These are phyloP conservation scores for Rossbeevera mucosa DNA, from an alignment of 768 basidiomycete genomes.

Conservation along the genomic window DNA sequence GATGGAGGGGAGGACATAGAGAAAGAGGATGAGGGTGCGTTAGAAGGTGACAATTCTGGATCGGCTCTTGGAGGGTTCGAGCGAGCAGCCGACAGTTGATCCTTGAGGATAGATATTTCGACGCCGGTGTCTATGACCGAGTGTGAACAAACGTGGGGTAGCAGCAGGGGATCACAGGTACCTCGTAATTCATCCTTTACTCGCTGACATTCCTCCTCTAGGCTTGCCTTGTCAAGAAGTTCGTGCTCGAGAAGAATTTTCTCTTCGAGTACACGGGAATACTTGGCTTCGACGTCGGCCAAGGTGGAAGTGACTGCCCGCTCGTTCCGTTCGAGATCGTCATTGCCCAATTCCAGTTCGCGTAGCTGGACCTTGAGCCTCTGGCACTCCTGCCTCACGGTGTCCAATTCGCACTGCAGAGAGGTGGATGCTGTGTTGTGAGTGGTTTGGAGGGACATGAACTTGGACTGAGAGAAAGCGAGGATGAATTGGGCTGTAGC, in stretches of 20 bases:
- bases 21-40: slow-evolving; percentile 32
- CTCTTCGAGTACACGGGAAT: slow-evolving; percentile 89
- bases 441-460: slow-evolving; percentile 81
- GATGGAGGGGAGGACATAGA: slow-evolving; percentile 28
- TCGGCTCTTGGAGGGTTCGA: slow-evolving; percentile 28
- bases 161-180: slow-evolving; percentile 38
- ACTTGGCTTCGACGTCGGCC: slow-evolving; percentile 82
- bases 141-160: slow-evolving; percentile 14
- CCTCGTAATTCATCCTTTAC: slow-evolving; percentile 92
- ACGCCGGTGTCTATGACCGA: slow-evolving; percentile 66
- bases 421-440: slow-evolving; percentile 89
- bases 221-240: slow-evolving; percentile 78
- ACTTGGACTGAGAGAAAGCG: slow-evolving; percentile 54
- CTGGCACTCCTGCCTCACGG: slow-evolving; percentile 70
- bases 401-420: slow-evolving; percentile 88
- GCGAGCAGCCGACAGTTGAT: slow-evolving; percentile 52
- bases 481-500: neutral
- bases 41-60: slow-evolving; percentile 25
- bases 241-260: slow-evolving; percentile 97
- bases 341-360: slow-evolving; percentile 96
- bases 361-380: slow-evolving; percentile 68
- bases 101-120: slow-evolving; percentile 78
- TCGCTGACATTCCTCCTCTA: slow-evolving; percentile 90
- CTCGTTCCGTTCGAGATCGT: slow-evolving; percentile 94
- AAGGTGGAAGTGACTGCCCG: slow-evolving; percentile 80